Conservation (phyloP, 768 basidiomycete species). For the Mycena capillaripes region DNA sequence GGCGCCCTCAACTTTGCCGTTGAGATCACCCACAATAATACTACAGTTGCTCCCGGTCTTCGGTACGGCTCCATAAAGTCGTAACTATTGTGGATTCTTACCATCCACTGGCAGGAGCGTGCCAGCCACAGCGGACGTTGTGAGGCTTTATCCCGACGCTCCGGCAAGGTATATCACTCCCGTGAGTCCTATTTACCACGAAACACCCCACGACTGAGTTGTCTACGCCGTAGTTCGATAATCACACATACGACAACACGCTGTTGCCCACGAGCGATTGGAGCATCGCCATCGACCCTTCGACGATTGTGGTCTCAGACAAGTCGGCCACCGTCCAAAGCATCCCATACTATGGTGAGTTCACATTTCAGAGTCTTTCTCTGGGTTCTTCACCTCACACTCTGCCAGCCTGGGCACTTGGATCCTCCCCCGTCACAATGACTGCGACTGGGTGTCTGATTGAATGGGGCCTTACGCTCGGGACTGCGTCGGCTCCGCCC, state of each 20-base stretch:
- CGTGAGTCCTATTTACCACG: constrained; percentile 39
- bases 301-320: constrained; percentile 50
- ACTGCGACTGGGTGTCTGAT: constrained; percentile 55
- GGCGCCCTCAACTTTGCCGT: constrained; percentile 56
- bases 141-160: constrained; percentile 52
- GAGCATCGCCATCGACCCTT: constrained; percentile 57
- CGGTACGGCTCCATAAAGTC: constrained; percentile 40
- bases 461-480: constrained; percentile 49
- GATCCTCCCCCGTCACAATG: constrained; percentile 55
- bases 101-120: constrained; percentile 45
- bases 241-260: constrained; percentile 54
- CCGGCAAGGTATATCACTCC: constrained; percentile 52
- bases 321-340: constrained; percentile 39
- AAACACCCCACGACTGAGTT: neutral
- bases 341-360: constrained; percentile 50
- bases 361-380: too few species aligned
- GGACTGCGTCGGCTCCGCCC: constrained; percentile 54
- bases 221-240: constrained; percentile 49
- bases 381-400: neutral
- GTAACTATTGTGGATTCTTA: neutral
- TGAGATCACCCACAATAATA: constrained; percentile 50
- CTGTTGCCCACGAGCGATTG: constrained; percentile 55
- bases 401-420: constrained; percentile 16
- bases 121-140: constrained; percentile 52
- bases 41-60: constrained; percentile 49